Conservation (phyloP, 306 rosid species). For the Prunus salicina region DNA sequence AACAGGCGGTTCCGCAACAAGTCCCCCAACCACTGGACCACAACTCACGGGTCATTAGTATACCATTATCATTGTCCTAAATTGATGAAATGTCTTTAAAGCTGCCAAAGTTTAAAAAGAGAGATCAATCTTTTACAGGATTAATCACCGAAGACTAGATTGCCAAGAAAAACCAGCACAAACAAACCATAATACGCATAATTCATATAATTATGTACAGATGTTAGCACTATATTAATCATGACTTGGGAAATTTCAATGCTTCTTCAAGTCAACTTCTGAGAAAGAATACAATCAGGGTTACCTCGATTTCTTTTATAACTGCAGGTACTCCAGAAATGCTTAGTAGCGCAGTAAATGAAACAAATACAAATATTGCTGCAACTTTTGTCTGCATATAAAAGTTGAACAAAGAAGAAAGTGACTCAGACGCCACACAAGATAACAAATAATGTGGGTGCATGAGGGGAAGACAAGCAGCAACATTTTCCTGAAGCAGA, state of each 20-base stretch:
- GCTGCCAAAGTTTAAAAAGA: background rate
- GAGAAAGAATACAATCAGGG: background rate
- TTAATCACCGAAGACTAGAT: too few relatives aligned
- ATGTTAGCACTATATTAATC: background rate
- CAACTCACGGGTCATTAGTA: background rate
- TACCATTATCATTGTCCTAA: background rate
- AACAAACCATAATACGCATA: background rate
- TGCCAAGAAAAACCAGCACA: too few relatives aligned
- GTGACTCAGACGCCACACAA: constrained; percentile 6
- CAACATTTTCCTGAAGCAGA: background rate
- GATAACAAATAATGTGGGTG: background rate
- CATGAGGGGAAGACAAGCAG: background rate
- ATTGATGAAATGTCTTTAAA: background rate
- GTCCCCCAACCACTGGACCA: too few relatives aligned
- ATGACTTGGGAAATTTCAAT: constrained; percentile 9
- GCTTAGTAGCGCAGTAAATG: constrained; percentile 87
- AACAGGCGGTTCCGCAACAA: too few relatives aligned
- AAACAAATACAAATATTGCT: constrained; percentile 80
- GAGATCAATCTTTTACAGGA: too few relatives aligned
- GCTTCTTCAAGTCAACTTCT: background rate
- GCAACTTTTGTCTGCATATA: constrained; percentile 89
- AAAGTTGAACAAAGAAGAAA: constrained; percentile 11
- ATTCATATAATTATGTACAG: background rate
- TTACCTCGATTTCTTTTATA: constrained; percentile 82
- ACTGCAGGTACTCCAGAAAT: constrained; percentile 90